Evolutionary conservation across 2,329 filamentous ascomycete species (phyloP), one percentile per base, ranked within the genome.

Genomic region (Bipolaris zeicola): DNA sequence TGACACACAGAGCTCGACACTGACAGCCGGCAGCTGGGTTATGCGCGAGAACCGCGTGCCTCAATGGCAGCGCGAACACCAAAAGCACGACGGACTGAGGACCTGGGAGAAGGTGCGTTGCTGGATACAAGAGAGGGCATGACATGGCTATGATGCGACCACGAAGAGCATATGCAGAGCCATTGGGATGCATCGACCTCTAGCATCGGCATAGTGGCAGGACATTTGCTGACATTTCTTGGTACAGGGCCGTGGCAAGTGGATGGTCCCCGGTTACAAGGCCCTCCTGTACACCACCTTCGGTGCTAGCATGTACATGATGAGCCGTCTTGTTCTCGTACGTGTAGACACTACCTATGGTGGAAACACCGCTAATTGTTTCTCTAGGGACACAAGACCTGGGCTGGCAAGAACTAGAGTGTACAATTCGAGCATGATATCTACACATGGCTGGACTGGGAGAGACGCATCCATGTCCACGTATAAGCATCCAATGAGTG

Each of bases 31-130:
- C 62, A 75, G 73, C 68, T 75, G 68, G 67, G 66, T 92, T 81
- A 82, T 90, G 84, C 87, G 88, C 77, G 83, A 85, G 76, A 94
- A 94, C 85, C 85, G 84, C 72, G 90, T 93, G 71, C 89, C 89
- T 55, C 71, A 89, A 75, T 84, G 89, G 81, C 90, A 94, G 84
- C 83, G 85, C 73, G 79, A 85, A 68, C 92, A 91, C 82, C 90
- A 92, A 81, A 81, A 83, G 65, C 87, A 90, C 68, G 89, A 89
- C 78, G 86, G 85, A 71, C 78, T 87, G 66, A 87, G 90, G 71
- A 78, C 91, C 76, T 93, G 90, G 90, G 82, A 85, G 78, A 92
- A 92, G 79, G 90, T 93, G 84, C 76, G 88, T 83, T 28, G 38
- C 26, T 24, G 50, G 8, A 48, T 48, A 38, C 37, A 34, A 34